Conservation (phyloP, 257 asterid species). For the Leptodermis oblonga region DNA sequence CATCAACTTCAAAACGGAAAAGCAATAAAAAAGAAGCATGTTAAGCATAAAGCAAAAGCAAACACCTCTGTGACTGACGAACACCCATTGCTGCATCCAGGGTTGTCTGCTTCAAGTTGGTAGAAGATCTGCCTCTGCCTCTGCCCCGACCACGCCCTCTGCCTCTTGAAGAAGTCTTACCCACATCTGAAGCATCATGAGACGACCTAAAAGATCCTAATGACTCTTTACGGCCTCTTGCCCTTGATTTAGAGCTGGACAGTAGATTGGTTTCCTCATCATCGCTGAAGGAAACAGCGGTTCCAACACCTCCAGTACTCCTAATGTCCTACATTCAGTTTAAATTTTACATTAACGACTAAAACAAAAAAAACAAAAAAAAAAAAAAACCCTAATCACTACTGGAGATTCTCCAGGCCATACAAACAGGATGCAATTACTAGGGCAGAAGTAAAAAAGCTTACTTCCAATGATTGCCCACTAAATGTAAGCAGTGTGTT, state of each 20-base stretch:
- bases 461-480: constrained; percentile 61
- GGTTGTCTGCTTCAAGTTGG: constrained; percentile 80
- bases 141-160: constrained; percentile 83
- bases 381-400: constrained; percentile 4
- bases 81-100: constrained; percentile 72
- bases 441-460: constrained; percentile 18
- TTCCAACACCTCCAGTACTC: constrained; percentile 45
- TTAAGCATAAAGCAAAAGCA: not conserved
- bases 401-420: constrained; percentile 10
- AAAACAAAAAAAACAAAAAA: not conserved
- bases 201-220: constrained; percentile 62
- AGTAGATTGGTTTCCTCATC: constrained; percentile 59
- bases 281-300: constrained; percentile 72
- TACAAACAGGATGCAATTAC: constrained; percentile 12
- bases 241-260: constrained; percentile 52
- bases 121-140: constrained; percentile 75
- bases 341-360: not conserved
- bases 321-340: constrained; percentile 36
- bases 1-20: not conserved
- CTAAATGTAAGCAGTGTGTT: constrained; percentile 48
- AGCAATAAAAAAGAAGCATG: not conserved
- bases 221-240: constrained; percentile 54
- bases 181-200: constrained; percentile 48
- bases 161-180: constrained; percentile 72
- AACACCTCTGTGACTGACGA: constrained; percentile 79